phyloP scores from a whole-genome alignment of 129 eudicot species.

The Flaveria trinervia region DNA sequence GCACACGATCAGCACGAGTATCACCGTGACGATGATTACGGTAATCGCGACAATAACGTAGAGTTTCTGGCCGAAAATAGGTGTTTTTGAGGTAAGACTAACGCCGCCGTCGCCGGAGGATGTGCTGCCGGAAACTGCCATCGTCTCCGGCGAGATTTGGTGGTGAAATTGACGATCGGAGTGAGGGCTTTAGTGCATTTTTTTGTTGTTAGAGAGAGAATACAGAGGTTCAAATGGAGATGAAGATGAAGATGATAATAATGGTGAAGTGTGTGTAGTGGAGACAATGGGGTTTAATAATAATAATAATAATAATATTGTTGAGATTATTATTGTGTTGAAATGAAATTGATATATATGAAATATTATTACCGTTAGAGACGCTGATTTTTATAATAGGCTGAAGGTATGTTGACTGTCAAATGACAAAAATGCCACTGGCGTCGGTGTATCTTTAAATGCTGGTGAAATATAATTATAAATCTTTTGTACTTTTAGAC shows the following conservation, averaged over 20 bases:
- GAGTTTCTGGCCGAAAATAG: conserved; percentile 62
- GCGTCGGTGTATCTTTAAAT: conserved; percentile 28
- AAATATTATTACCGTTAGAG: conserved; percentile 20
- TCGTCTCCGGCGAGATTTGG: conserved; percentile 33
- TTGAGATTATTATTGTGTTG: neutral
- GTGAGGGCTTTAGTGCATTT: conserved; percentile 19
- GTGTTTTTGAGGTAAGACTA: conserved; percentile 46
- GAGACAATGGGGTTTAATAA: neutral
- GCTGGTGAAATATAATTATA: no score
- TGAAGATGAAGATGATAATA: conserved; percentile 35
- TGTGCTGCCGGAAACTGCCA: conserved; percentile 48
- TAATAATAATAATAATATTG: neutral
- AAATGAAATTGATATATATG: neutral
- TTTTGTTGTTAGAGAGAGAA: conserved; percentile 21
- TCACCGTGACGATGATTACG: conserved; percentile 29
- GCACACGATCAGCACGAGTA: conserved; percentile 41
- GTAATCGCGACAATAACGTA: conserved; percentile 58
- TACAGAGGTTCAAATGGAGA: conserved; percentile 33
- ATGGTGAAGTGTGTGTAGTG: conserved; percentile 17
- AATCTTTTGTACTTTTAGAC: no score
- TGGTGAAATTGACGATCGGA: neutral
- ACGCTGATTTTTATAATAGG: neutral
- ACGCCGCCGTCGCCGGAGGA: conserved; percentile 27
- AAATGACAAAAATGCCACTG: conserved; percentile 29
- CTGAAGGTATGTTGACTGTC: neutral